These are phyloP conservation scores for Aspergillus sp. DNA, from an alignment of 2,329 filamentous ascomycete genomes.

Conservation along the genomic window DNA sequence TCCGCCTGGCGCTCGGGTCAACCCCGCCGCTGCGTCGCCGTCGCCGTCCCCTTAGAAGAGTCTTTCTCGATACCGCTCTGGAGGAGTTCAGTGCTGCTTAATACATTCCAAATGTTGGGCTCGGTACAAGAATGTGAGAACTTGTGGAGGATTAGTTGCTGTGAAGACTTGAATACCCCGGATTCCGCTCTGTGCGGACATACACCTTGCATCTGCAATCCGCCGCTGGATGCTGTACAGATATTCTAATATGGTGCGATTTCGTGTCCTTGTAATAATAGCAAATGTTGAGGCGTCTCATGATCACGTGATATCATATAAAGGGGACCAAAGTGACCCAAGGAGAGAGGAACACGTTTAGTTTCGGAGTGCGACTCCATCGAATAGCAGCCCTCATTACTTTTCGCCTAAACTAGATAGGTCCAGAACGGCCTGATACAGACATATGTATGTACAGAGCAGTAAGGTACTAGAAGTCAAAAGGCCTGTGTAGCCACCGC, in stretches of 20 bases:
- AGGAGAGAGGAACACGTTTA: not conserved
- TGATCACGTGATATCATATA: not conserved
- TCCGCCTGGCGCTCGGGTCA: slow-evolving; percentile 41
- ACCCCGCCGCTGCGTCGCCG: slow-evolving; percentile 47
- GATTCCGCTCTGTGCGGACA: not conserved
- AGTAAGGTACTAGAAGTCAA: no score
- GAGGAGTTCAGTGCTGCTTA: not conserved
- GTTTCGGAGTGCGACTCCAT: no score
- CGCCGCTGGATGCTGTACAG: not conserved
- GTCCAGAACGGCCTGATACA: no score
- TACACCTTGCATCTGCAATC: not conserved
- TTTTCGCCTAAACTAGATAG: no score
- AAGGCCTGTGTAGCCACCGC: slow-evolving; percentile 8
- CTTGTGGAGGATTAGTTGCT: not conserved
- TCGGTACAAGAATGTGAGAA: not conserved
- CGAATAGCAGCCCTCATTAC: no score
- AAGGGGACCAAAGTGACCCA: no score
- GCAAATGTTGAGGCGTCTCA: not conserved
- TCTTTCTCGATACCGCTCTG: slow-evolving; percentile 6
- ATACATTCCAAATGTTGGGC: not conserved
- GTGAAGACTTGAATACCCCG: not conserved
- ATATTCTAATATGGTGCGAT: not conserved
- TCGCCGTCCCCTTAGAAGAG: slow-evolving; percentile 23
- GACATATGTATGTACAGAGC: no score
- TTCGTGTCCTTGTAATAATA: not conserved